Evolutionary conservation across 129 eudicot species (phyloP).

Genomic region (Erigeron canadensis): DNA sequence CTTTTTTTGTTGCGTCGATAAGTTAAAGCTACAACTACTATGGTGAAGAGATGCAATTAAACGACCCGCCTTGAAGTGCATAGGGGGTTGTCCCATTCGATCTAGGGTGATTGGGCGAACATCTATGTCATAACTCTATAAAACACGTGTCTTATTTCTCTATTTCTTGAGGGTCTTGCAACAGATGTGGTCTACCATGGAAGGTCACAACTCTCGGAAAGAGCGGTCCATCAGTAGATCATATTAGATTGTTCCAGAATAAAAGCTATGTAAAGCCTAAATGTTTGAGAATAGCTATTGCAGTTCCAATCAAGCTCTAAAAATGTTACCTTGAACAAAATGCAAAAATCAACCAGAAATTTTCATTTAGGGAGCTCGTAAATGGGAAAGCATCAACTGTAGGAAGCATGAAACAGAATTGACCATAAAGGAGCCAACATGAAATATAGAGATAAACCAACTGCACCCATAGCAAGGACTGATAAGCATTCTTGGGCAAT

Average conservation of each 20-base stretch:
- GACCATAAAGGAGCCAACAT: slow-evolving; percentile 18
- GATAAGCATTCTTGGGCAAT: slow-evolving; percentile 13
- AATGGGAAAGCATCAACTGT: slow-evolving; percentile 11
- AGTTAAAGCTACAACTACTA: not conserved
- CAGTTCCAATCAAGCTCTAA: not conserved
- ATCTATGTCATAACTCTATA: not conserved
- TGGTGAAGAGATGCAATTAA: slow-evolving; percentile 1
- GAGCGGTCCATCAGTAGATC: not conserved
- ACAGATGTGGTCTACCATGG: not conserved
- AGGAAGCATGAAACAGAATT: slow-evolving; percentile 12
- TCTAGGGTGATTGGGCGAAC: slow-evolving; percentile 3
- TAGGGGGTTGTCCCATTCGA: slow-evolving; percentile 4
- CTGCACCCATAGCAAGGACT: slow-evolving; percentile 7
- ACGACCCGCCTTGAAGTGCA: not conserved
- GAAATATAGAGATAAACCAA: slow-evolving; percentile 7
- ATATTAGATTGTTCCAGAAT: not conserved
- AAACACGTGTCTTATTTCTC: not conserved
- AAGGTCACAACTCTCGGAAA: slow-evolving; percentile 4
- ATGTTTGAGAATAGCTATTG: not conserved
- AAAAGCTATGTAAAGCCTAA: not conserved
- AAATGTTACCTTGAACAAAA: not conserved
- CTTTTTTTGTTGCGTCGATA: not conserved
- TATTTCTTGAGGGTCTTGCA: not conserved
- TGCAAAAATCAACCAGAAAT: not conserved
- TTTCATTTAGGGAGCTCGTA: not conserved